Conservation (phyloP, 768 basidiomycete species). For the Tylopilus plumbeoviolaceoides region DNA sequence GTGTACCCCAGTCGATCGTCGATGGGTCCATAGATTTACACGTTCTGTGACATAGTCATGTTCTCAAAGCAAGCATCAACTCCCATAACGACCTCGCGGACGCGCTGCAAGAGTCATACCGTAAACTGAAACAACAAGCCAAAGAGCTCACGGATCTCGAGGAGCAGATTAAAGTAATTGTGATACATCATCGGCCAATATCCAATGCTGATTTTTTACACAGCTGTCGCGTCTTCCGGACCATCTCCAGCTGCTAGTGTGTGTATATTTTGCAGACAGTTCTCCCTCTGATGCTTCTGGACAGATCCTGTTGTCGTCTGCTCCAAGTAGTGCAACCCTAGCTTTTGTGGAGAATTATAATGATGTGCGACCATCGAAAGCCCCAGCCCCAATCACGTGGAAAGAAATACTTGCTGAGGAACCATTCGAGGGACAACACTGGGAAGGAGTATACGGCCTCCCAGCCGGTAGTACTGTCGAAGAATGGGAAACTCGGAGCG, state of each 20-base stretch:
- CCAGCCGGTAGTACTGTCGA: conserved; percentile 45
- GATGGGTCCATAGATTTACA: conserved; percentile 10
- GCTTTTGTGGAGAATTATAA: conserved; percentile 53
- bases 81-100: conserved; percentile 57
- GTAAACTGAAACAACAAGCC: conserved; percentile 47
- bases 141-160: conserved; percentile 57
- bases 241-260: conserved; percentile 70
- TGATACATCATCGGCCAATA: neutral
- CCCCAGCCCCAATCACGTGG: conserved; percentile 58
- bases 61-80: conserved; percentile 67
- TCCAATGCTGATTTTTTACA: neutral
- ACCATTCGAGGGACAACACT: conserved; percentile 82
- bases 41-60: conserved; percentile 38
- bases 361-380: conserved; percentile 28
- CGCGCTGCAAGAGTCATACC: conserved; percentile 54
- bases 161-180: conserved; percentile 54
- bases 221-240: conserved; percentile 61
- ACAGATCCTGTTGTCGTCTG: conserved; percentile 54
- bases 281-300: conserved; percentile 1
- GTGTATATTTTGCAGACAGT: conserved; percentile 13
- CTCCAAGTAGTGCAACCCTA: conserved; percentile 48
- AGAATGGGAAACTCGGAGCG: conserved; percentile 43
- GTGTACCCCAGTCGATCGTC: conserved; percentile 7
- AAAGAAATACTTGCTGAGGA: conserved; percentile 75
- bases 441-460: conserved; percentile 67